Evolutionary conservation across 2,329 filamentous ascomycete species (phyloP), one percentile per base, ranked within the genome.

Genomic region (Epichloe hybrida): DNA sequence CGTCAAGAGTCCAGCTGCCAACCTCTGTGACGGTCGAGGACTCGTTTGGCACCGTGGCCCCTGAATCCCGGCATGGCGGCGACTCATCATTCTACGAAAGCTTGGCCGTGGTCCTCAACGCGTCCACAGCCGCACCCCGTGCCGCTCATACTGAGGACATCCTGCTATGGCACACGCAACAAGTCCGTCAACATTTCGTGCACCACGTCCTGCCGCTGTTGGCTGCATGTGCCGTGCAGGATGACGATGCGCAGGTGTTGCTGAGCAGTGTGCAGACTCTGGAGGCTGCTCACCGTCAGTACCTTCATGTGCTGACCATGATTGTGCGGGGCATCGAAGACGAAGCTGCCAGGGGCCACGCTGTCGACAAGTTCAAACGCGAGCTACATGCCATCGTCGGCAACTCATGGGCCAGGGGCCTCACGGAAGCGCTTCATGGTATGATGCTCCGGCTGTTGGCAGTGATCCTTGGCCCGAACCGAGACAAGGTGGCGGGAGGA

Each of bases 301-400:
- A 83, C 57, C 65, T 75, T 17, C 74, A 74, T 58, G 76, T 77
- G 2, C 61, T 82, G 52, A 69, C 70, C 11, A 66, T 77, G 48
- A 70, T 83, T 47, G 59, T 72, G 35, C 69, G 72, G 51, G 75
- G 71, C 20, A 69, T 76, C 55, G 63, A 69, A 11, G 64, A 65
- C 27, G 62, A 62, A 43, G 62, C 60, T 35, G 57, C 61, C 27
- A 69, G 66, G 50, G 62, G 65, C 44, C 61, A 63, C 35, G 69
- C 69, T 39, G 64, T 72, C 7, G 61, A 60, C 49, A 76, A 74
- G 51, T 84, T 87, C 58, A 71, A 69, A 15, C 69, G 75, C 46
- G 81, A 86, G 55, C 63, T 86, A 11, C 75, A 84, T 58, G 79
- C 81, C 21, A 71, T 85, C 20, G 74, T 86, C 54, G 75, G 77